These are phyloP conservation scores for Mortierella sp. DNA, from an alignment of 371 early-diverging fungal species.

Conservation along the genomic window DNA sequence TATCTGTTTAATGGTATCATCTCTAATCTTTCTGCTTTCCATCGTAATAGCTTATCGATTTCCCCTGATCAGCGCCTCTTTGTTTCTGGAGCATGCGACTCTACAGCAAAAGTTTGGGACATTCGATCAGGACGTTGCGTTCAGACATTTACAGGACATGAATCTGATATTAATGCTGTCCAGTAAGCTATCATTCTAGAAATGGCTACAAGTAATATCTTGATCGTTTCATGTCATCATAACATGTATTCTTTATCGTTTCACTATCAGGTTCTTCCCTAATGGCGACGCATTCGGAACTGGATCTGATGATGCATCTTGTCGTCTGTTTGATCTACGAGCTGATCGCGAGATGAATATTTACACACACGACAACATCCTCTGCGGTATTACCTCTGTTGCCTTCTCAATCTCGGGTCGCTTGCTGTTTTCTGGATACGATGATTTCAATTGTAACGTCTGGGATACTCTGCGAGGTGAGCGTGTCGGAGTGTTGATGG, in stretches of 20 bases:
- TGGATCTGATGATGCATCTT: conserved; percentile 97
- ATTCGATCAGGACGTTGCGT: conserved; percentile 94
- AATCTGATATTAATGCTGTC: conserved; percentile 97
- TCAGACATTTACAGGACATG: conserved; percentile 97
- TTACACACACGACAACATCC: conserved; percentile 94
- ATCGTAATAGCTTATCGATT: conserved; percentile 75
- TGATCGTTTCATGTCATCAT: neutral
- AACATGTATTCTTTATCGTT: neutral
- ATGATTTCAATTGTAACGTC: conserved; percentile 97
- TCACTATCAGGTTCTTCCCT: conserved; percentile 88
- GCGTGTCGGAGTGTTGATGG: conserved; percentile 92
- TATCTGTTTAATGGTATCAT: neutral
- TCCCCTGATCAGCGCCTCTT: conserved; percentile 94
- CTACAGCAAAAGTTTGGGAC: conserved; percentile 99
- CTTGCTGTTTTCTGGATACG: conserved; percentile 96
- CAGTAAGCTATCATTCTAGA: conserved; percentile 71
- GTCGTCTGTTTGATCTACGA: conserved; percentile 96
- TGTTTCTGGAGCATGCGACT: conserved; percentile 97
- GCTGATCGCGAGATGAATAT: conserved; percentile 97
- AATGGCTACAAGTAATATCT: neutral
- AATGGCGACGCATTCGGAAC: conserved; percentile 97
- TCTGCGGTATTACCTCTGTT: conserved; percentile 97
- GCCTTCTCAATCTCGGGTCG: conserved; percentile 96
- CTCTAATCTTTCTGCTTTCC: neutral
- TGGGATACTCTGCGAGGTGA: conserved; percentile 98